Evolutionary conservation across 2,329 filamentous ascomycete species (phyloP).

Genomic region (Thermoascus crustaceus): DNA sequence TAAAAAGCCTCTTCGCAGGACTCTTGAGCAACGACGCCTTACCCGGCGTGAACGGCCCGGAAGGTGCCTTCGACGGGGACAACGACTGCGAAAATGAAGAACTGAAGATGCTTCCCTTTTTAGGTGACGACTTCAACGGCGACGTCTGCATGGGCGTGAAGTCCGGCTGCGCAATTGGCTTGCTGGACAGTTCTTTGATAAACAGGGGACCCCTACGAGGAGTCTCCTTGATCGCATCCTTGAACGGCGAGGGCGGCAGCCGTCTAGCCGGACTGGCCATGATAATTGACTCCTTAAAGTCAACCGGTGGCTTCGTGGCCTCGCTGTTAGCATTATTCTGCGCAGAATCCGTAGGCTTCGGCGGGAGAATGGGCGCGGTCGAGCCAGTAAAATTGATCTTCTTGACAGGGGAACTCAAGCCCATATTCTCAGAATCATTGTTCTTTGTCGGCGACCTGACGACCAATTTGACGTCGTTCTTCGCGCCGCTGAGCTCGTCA

Average conservation of each 20-base stretch:
- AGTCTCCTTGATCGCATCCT: constrained; percentile 34
- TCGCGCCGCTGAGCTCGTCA: constrained; percentile 34
- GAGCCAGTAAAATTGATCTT: constrained; percentile 28
- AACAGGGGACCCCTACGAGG: constrained; percentile 27
- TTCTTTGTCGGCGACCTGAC: constrained; percentile 28
- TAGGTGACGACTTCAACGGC: constrained; percentile 37
- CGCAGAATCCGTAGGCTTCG: constrained; percentile 6
- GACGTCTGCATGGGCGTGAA: constrained; percentile 25
- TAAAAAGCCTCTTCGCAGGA: constrained; percentile 36
- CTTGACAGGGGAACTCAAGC: constrained; percentile 30
- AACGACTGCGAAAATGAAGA: constrained; percentile 29
- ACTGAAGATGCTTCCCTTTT: constrained; percentile 29
- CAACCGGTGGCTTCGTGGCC: constrained; percentile 20
- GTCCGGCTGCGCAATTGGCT: constrained; percentile 15
- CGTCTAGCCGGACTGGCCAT: constrained; percentile 39
- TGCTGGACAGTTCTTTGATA: constrained; percentile 14
- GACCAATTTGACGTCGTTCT: constrained; percentile 21
- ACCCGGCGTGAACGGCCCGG: constrained; percentile 29
- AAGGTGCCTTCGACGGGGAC: constrained; percentile 21
- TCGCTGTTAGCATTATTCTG: constrained; percentile 24
- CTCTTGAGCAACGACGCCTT: constrained; percentile 33
- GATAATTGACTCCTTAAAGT: constrained; percentile 25
- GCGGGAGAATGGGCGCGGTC: constrained; percentile 6
- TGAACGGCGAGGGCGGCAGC: constrained; percentile 37
- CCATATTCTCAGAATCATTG: constrained; percentile 16